phyloP scores from a whole-genome alignment of 2,329 filamentous ascomycete species.

The Epichloe hybrida region DNA sequence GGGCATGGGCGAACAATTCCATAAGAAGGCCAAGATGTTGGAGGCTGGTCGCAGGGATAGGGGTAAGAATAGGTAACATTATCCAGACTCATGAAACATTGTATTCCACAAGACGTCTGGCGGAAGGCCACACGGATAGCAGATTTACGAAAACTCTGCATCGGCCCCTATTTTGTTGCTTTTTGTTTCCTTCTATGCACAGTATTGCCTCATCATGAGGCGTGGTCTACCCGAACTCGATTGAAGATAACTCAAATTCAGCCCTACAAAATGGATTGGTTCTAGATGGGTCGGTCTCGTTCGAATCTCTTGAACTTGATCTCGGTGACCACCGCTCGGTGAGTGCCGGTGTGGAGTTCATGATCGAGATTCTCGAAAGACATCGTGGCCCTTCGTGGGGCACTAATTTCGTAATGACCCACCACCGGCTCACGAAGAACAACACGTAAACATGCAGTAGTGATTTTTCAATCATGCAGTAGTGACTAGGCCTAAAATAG shows the following conservation, averaged over 20 bases:
- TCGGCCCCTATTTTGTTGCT: no score
- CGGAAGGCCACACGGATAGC: no score
- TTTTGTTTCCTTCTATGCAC: no score
- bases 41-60: conserved; percentile 32
- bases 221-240: no score
- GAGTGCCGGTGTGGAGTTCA: neutral
- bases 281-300: neutral
- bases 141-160: no score
- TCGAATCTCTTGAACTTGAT: neutral
- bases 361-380: neutral
- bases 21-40: conserved; percentile 50
- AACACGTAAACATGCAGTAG: no score
- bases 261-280: neutral
- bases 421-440: neutral
- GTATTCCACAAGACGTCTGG: neutral
- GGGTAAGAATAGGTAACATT: conserved; percentile 24
- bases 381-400: neutral
- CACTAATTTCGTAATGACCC: neutral
- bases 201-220: no score
- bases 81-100: neutral
- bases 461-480: no score
- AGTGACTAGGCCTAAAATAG: no score
- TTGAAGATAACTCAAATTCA: neutral
- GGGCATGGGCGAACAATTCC: conserved; percentile 61
- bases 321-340: neutral